Evolutionary conservation across 2,329 filamentous ascomycete species (phyloP), one percentile per base, ranked within the genome.

Genomic region (Fusarium decemcellulare): DNA sequence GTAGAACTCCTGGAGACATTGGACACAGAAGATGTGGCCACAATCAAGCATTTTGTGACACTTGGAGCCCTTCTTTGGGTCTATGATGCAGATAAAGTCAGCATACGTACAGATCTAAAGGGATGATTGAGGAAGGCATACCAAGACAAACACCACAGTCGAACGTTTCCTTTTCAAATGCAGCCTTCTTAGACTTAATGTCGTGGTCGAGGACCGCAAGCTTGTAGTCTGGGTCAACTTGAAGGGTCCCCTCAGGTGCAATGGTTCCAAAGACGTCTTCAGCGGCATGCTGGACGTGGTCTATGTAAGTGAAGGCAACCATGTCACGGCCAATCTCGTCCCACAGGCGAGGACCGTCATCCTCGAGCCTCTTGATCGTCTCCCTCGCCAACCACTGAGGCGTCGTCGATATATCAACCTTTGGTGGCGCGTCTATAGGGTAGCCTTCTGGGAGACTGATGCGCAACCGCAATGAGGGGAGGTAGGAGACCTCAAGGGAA

Each of bases 1-100:
- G 85, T 97, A 98, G 72, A 95, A 98, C 73, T 95, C 93, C 67
- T 93, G 91, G 4, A 99, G 84, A 76, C 96, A 99, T n/a, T 89
- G 80, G 16, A 91, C 83, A 79, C 96, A 99, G 76, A 98, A 99
- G 39, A 98, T 94, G 77, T 99, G 95, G 0, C 89, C 90, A 78
- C 96, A 99, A 62, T 91, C 90, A 47, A 92, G 81, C 86, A 98
- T 91, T 43, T 89, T 88, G 81, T 98, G 92, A 78, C 96, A 98
- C 11, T 85, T 87, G 0, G 83, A 81, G 2, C 96, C 96, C 78
- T 97, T 98, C 80, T 97, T 97, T 1, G 94, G 94, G 78, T 98
- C 95, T 87, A 59, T 18, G 15, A 29, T 12, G 47, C 36, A 46
- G 30, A 8, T 4, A 16, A 9, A 42, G 34, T 61, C 23, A 59